A percentile compares a stretch with the other conserved stretches of the same genome.
These are phyloP conservation scores for Apiotrichum veenhuisii DNA, from an alignment of 1,284 basidiomycete genomes.

Conservation along the genomic window DNA sequence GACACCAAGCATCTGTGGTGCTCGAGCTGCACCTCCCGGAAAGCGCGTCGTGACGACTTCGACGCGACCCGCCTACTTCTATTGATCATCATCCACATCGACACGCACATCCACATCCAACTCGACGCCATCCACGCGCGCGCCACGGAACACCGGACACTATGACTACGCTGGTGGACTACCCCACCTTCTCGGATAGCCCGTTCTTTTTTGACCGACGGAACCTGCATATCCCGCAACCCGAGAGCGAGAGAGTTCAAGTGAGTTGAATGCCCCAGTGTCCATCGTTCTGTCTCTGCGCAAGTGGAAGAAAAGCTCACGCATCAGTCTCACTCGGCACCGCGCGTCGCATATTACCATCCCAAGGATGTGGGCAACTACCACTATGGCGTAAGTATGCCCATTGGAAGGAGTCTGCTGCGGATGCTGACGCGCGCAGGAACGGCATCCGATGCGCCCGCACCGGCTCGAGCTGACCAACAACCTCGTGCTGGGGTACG, in stretches of 20 bases:
- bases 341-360: conserved; percentile 92
- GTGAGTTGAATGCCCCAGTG: conserved; percentile 37
- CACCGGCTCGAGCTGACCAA: conserved; percentile 92
- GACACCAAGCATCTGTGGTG: too few species aligned
- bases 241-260: conserved; percentile 38
- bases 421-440: conserved; percentile 53
- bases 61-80: too few species aligned
- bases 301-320: background rate
- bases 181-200: conserved; percentile 48
- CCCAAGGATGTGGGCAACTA: conserved; percentile 91
- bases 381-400: conserved; percentile 76
- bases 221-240: conserved; percentile 38
- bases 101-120: background rate
- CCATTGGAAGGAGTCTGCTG: background rate
- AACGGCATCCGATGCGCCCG: conserved; percentile 98
- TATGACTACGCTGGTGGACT: conserved; percentile 24
- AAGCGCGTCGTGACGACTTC: too few species aligned
- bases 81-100: too few species aligned
- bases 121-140: background rate
- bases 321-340: conserved; percentile 71
- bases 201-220: conserved; percentile 50
- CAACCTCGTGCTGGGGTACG: conserved; percentile 91
- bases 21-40: too few species aligned
- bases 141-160: background rate
- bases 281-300: too few species aligned